Conservation (phyloP, 345 rosid species). For the Eucalyptus pauciflora region DNA sequence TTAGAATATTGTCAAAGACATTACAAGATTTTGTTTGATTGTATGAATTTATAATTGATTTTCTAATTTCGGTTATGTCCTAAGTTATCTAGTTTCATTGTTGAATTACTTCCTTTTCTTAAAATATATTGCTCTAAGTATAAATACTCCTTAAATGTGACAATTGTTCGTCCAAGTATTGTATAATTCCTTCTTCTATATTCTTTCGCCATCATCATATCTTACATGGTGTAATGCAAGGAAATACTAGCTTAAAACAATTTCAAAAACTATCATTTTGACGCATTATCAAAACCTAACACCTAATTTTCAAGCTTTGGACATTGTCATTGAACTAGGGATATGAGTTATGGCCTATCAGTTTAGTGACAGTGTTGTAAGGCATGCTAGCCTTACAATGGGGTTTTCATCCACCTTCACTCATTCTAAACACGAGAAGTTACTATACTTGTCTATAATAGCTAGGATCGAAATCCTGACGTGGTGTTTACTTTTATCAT, state of each 20-base stretch:
- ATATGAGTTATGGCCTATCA: rapidly evolving
- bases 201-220: not conserved
- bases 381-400: rapidly evolving
- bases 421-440: rapidly evolving
- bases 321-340: too few relatives aligned
- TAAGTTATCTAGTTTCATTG: not conserved
- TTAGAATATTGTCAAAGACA: not conserved
- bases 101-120: not conserved
- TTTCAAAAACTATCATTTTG: not conserved
- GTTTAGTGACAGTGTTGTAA: rapidly evolving
- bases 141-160: not conserved
- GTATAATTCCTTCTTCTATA: not conserved
- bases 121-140: not conserved
- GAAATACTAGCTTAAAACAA: not conserved
- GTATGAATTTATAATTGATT: not conserved
- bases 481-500: rapidly evolving
- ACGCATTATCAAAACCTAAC: not conserved
- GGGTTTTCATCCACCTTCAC: rapidly evolving
- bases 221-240: not conserved
- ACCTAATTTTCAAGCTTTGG: not conserved
- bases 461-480: rapidly evolving
- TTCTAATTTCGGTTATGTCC: not conserved
- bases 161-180: not conserved
- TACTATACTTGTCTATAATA: rapidly evolving
- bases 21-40: not conserved